phyloP scores from a whole-genome alignment of 1,284 basidiomycete species.

The Naganishia liquefaciens region DNA sequence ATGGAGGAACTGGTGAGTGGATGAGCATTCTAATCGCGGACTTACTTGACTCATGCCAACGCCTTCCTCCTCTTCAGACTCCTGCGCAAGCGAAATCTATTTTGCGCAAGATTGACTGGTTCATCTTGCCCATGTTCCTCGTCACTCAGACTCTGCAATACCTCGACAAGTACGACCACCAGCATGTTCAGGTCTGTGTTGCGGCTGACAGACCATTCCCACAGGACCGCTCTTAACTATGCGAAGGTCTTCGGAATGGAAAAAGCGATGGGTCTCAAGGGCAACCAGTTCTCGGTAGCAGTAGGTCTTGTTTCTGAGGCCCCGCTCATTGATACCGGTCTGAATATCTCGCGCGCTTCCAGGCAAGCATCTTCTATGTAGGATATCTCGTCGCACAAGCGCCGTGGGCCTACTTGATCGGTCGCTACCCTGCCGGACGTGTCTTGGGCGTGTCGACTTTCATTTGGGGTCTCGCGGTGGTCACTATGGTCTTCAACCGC shows the following conservation, averaged over 20 bases:
- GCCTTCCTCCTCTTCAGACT: constrained; percentile 36
- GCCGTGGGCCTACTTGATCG: constrained; percentile 44
- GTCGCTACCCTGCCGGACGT: constrained; percentile 44
- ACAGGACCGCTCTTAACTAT: constrained; percentile 46
- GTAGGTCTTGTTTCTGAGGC: no score
- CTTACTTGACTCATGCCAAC: no score
- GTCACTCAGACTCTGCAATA: constrained; percentile 46
- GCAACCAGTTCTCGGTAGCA: constrained; percentile 43
- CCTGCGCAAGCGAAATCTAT: constrained; percentile 46
- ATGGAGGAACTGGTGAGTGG: constrained; percentile 44
- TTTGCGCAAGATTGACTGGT: constrained; percentile 43
- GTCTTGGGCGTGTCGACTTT: constrained; percentile 47
- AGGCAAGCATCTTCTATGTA: constrained; percentile 41
- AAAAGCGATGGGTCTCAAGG: constrained; percentile 45
- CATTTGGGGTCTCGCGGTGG: constrained; percentile 43
- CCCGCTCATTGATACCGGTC: no score
- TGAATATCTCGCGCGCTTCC: no score
- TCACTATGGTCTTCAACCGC: constrained; percentile 36
- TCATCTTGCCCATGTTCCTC: constrained; percentile 46
- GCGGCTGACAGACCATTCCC: neutral
- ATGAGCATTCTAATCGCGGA: neutral
- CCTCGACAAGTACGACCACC: constrained; percentile 38
- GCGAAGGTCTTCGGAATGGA: constrained; percentile 50
- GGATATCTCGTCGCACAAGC: constrained; percentile 47
- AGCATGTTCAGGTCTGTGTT: neutral